phyloP scores from a whole-genome alignment of 2,329 filamentous ascomycete species.

The Colletotrichum godetiae region DNA sequence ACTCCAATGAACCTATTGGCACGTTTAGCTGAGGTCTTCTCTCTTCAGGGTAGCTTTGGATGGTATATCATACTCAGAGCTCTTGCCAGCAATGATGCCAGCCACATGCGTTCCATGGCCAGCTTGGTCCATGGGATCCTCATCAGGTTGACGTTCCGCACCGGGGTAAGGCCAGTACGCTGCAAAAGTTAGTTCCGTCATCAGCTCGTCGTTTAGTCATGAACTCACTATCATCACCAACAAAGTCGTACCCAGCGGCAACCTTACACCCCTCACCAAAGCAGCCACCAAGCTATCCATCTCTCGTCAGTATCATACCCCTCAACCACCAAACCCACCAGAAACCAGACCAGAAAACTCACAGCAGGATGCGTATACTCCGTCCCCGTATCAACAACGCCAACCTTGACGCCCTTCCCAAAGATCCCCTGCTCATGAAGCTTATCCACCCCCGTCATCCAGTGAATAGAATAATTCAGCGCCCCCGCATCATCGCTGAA shows the following conservation, averaged over 20 bases:
- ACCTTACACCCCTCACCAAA: conserved; percentile 56
- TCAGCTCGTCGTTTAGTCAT: background rate
- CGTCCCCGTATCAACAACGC: conserved; percentile 53
- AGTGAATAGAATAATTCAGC: conserved; percentile 48
- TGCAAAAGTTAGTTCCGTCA: background rate
- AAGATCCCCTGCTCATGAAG: conserved; percentile 50
- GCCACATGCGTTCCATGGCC: conserved; percentile 51
- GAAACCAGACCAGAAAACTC: background rate
- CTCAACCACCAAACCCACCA: too few relatives aligned
- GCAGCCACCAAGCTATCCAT: conserved; percentile 54
- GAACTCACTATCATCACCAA: conserved; percentile 35
- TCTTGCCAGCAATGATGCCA: conserved; percentile 30
- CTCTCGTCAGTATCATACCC: too few relatives aligned
- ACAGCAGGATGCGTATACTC: conserved; percentile 53
- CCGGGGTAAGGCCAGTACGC: conserved; percentile 35
- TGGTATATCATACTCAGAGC: background rate
- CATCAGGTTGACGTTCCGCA: conserved; percentile 50
- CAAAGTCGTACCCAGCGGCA: conserved; percentile 40
- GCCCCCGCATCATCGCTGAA: conserved; percentile 31
- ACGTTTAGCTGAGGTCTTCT: background rate
- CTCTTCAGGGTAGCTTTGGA: background rate
- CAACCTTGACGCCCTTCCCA: conserved; percentile 52
- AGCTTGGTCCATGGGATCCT: conserved; percentile 57
- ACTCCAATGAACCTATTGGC: conserved; percentile 27
- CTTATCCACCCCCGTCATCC: conserved; percentile 52